These are phyloP conservation scores for Halophytophthora batemanensis DNA, from an alignment of 352 stramenopile genomes.

Conservation along the genomic window DNA sequence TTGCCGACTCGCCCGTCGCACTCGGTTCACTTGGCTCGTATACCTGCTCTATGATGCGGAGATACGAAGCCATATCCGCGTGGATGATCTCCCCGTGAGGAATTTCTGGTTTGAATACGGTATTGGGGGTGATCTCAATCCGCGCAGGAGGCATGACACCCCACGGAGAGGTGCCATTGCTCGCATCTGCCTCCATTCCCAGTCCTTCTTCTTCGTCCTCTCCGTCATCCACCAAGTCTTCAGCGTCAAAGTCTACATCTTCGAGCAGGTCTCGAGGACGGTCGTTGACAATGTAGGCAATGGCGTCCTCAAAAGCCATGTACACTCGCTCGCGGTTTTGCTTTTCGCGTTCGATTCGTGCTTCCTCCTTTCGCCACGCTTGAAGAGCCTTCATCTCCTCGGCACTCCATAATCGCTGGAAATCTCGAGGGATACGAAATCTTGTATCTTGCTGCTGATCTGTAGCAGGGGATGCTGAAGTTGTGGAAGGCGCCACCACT, in stretches of 20 bases:
- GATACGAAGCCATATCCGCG: conserved; percentile 60
- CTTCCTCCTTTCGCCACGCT: conserved; percentile 54
- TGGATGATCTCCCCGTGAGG: conserved; percentile 69
- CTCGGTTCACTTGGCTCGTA: conserved; percentile 19
- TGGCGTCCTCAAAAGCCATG: conserved; percentile 76
- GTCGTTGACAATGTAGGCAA: conserved; percentile 70
- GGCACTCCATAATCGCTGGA: conserved; percentile 61
- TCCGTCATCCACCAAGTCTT: conserved; percentile 70
- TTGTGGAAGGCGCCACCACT: background rate
- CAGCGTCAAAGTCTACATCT: conserved; percentile 56
- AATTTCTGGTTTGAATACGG: conserved; percentile 48
- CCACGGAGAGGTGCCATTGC: conserved; percentile 45
- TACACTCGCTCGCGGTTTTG: conserved; percentile 47
- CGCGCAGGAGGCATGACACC: conserved; percentile 44
- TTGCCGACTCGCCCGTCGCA: background rate
- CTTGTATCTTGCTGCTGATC: conserved; percentile 17
- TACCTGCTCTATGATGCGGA: conserved; percentile 64
- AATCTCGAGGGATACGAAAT: conserved; percentile 48
- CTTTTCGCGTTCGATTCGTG: conserved; percentile 43
- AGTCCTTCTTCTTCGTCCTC: conserved; percentile 50
- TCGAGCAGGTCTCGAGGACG: conserved; percentile 42
- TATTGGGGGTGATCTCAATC: conserved; percentile 58
- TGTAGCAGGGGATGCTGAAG: conserved; percentile 4
- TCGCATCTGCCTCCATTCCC: conserved; percentile 14
- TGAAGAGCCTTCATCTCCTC: conserved; percentile 48